phyloP scores from a whole-genome alignment of 1,139 yeast genomes.

The Pichia sp. region DNA sequence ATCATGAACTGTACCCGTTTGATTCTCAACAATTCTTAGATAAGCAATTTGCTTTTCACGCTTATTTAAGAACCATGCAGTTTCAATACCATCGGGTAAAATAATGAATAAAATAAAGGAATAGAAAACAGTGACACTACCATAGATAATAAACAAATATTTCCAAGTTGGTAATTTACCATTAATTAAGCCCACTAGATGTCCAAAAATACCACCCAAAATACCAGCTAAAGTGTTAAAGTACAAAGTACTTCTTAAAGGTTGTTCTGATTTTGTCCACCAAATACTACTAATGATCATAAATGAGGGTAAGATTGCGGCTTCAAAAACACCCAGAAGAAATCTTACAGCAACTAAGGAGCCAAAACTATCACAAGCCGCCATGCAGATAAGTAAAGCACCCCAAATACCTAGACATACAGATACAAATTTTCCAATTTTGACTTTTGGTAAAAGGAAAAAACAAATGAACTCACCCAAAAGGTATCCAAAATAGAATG shows the following conservation, averaged over 20 bases:
- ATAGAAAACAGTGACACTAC: slow-evolving; percentile 26
- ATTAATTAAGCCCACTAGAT: slow-evolving; percentile 34
- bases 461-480: slow-evolving; percentile 45
- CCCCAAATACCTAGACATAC: slow-evolving; percentile 44
- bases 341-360: slow-evolving; percentile 35
- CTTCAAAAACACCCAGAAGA: slow-evolving; percentile 35
- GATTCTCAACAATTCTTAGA: slow-evolving; percentile 20
- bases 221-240: slow-evolving; percentile 25
- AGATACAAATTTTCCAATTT: slow-evolving; percentile 35
- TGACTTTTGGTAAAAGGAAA: slow-evolving; percentile 41
- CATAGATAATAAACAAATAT: slow-evolving; percentile 24
- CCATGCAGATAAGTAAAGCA: slow-evolving; percentile 35
- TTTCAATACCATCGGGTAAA: slow-evolving; percentile 49
- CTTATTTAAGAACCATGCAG: slow-evolving; percentile 45
- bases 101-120: slow-evolving; percentile 29
- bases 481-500: slow-evolving; percentile 49
- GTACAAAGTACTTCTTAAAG: slow-evolving; percentile 34
- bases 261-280: slow-evolving; percentile 32
- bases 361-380: slow-evolving; percentile 31
- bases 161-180: slow-evolving; percentile 25
- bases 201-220: slow-evolving; percentile 26
- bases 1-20: slow-evolving; percentile 24
- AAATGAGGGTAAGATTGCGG: slow-evolving; percentile 34
- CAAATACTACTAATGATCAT: slow-evolving; percentile 27
- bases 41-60: slow-evolving; percentile 36